These are phyloP conservation scores for Termitomyces sp. DNA, from an alignment of 768 basidiomycete genomes.

Conservation along the genomic window DNA sequence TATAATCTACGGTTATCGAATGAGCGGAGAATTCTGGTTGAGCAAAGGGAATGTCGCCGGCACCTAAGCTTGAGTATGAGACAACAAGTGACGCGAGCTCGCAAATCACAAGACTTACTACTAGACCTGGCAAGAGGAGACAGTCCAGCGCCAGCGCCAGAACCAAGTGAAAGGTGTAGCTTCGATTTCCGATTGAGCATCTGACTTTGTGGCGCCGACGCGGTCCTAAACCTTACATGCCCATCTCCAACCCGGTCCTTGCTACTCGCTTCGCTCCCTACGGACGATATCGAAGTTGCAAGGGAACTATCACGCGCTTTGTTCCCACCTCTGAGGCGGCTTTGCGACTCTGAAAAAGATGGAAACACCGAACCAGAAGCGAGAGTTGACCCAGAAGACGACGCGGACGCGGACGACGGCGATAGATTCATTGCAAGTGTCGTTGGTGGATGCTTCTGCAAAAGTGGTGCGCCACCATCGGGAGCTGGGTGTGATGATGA, in stretches of 20 bases:
- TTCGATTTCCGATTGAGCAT: not conserved
- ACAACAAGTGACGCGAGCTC: not conserved
- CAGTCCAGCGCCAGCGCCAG: not conserved
- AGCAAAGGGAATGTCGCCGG: not conserved
- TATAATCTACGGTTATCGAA: conserved; percentile 44
- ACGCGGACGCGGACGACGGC: not conserved
- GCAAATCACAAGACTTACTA: not conserved
- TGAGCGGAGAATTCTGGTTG: not conserved
- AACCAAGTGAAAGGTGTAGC: not conserved
- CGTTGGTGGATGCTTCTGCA: not conserved
- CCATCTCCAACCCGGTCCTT: not conserved
- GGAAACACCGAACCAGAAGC: not conserved
- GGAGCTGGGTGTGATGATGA: too few relatives aligned
- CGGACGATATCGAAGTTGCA: not conserved
- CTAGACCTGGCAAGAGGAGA: not conserved
- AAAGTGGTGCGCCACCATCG: not conserved
- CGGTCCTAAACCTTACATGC: not conserved
- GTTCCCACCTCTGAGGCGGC: not conserved
- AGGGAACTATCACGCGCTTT: not conserved
- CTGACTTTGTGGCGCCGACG: not conserved
- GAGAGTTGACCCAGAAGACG: not conserved
- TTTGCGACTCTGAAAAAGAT: not conserved
- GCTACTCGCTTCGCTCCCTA: not conserved
- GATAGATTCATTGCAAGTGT: not conserved
- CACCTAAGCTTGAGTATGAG: not conserved